Percentiles rank a stretch among this genome's conserved stretches.
phyloP scores from a whole-genome alignment of 768 basidiomycete species.

The Tricholoma saponaceum region DNA sequence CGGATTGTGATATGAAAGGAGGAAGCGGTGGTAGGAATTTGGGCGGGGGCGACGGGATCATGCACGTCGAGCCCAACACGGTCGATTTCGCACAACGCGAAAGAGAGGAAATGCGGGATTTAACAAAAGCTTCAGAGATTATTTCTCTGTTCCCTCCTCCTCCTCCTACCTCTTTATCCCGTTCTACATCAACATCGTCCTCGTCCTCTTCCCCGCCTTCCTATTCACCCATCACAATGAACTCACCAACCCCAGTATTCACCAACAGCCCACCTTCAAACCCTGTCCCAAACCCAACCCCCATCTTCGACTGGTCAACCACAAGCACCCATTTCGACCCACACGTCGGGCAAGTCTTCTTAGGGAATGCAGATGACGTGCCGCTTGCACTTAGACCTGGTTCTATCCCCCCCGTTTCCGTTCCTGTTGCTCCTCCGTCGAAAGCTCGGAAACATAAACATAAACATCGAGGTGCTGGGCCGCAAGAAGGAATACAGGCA shows the following conservation, averaged over 20 bases:
- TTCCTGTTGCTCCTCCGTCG: too few species aligned
- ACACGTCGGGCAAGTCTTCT: slow-evolving; percentile 61
- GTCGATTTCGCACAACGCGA: slow-evolving; percentile 82
- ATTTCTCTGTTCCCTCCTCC: slow-evolving; percentile 37
- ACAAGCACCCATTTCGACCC: slow-evolving; percentile 51
- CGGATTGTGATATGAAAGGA: slow-evolving; percentile 10
- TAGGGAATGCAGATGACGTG: slow-evolving; percentile 84
- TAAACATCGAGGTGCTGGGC: too few species aligned
- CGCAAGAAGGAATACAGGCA: too few species aligned
- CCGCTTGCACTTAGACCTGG: slow-evolving; percentile 39
- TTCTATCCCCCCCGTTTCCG: slow-evolving; percentile 16
- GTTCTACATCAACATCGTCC: neutral
- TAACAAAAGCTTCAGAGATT: slow-evolving; percentile 82
- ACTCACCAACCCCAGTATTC: too few species aligned
- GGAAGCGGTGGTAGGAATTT: too few species aligned
- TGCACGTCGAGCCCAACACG: slow-evolving; percentile 41
- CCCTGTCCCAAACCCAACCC: neutral
- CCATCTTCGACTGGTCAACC: slow-evolving; percentile 19
- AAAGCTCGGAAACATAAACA: too few species aligned
- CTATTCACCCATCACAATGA: neutral
- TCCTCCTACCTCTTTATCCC: neutral
- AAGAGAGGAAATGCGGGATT: slow-evolving; percentile 84
- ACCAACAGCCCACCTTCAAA: neutral
- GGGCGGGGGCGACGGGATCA: too few species aligned
- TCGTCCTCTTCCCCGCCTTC: neutral